Base-by-base conservation (phyloP, 495 filamentous ascomycete species). In the Penicillium coprophilum region DNA sequence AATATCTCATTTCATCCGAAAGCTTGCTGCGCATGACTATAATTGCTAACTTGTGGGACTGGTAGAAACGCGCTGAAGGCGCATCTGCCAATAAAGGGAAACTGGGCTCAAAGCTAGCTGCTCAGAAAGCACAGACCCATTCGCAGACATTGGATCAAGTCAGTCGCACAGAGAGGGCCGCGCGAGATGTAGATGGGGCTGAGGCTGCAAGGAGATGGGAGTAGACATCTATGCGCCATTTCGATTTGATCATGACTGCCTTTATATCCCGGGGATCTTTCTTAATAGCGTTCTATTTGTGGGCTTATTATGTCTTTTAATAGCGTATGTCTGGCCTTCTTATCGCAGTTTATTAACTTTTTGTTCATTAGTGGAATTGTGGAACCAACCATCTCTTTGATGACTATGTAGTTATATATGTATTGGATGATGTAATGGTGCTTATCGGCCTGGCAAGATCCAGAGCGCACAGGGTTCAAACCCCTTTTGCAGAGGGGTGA, bases 121-220 rank as follows among this genome's bases (percentile, higher is more conserved):
- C 80, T 44, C 85, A 90, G 71, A 87, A 82, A 74, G 81, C 80
- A 50, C 80, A 87, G 72, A 87, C 84, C 3, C 74, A 82, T 38
- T 66, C 72, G 3, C 83, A 85, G 52, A 85, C 82, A 4, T 71
- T 89, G 38, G 74, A 74, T 38, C 77, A 82, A 50, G 76, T 74
- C 8, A 86, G 83, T 71, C 71, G 69, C 47, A 74, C 76, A 24
- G 84, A 88, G 67, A 71, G 79, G 55, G 72, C 76, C 28, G 75
- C 75, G 34, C 73, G 87, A 51, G 83, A 87, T 54, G 75, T 81
- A 12, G 86, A 89, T 66, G 70, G 67, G 40, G 78, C 64, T 10
- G 74, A 74, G 7, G 67, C 79, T 41, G 73, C 76, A 21, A 71
- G 82, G 52, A 74, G 60, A 47, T 82, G 85, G 65, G 73, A 82